Conservation (phyloP, 1,284 basidiomycete genomes). For the Garcileccinum viscosum region DNA sequence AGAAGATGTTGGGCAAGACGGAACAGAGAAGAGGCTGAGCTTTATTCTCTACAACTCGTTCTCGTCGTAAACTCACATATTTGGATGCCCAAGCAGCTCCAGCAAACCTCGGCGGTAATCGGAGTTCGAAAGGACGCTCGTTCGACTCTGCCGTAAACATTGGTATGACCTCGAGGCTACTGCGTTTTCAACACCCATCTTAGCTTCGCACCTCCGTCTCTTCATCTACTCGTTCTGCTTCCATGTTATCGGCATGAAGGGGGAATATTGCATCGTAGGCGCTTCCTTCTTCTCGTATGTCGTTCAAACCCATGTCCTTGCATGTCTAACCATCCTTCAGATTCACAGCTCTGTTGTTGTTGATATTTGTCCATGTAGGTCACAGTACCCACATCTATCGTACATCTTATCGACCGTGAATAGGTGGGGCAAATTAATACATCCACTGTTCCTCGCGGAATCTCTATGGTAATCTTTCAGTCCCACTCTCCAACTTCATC, state of each 20-base stretch:
- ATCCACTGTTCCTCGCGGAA: slow-evolving; percentile 68
- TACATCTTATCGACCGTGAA: slow-evolving; percentile 40
- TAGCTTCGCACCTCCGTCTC: slow-evolving; percentile 24
- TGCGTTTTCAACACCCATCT: slow-evolving; percentile 30
- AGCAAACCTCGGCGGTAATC: slow-evolving; percentile 12
- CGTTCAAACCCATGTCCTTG: slow-evolving; percentile 9
- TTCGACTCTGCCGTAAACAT: slow-evolving; percentile 30
- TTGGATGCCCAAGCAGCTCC: background rate
- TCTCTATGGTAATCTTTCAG: slow-evolving; percentile 65
- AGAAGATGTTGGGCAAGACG: background rate
- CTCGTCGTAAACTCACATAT: slow-evolving; percentile 13
- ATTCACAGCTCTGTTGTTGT: slow-evolving; percentile 66
- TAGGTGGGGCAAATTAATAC: slow-evolving; percentile 85
- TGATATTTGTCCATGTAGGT: slow-evolving; percentile 81
- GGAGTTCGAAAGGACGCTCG: slow-evolving; percentile 15
- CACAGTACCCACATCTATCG: slow-evolving; percentile 21
- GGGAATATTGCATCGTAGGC: slow-evolving; percentile 73
- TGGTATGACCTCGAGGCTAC: slow-evolving; percentile 32
- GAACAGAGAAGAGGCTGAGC: slow-evolving; percentile 13
- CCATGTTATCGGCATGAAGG: slow-evolving; percentile 56
- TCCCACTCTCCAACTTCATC: background rate
- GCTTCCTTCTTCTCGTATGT: slow-evolving; percentile 74
- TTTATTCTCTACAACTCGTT: slow-evolving; percentile 18
- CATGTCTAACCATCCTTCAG: slow-evolving; percentile 47
- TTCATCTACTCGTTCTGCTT: slow-evolving; percentile 14